Base-by-base conservation (phyloP, 495 filamentous ascomycete genomes). In the Trichoderma erinaceum region DNA sequence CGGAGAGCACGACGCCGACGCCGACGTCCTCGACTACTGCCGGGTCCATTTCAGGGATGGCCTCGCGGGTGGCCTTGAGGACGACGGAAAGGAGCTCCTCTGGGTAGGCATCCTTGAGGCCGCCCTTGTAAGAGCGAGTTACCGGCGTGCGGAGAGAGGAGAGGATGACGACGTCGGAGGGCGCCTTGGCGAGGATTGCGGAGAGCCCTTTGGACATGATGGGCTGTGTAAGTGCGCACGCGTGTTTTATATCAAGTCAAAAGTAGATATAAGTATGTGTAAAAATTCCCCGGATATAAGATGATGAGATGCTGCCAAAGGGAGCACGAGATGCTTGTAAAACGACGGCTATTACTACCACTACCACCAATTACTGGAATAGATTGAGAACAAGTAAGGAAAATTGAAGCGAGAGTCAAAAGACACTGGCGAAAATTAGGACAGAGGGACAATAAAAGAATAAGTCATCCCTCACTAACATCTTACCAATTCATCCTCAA, bases 131-230 rank as follows among this genome's bases (percentile, higher is more conserved):
- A 67, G 90, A 89, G 68, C 92, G 90, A 63, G 88, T 89, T 70
- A 96, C 86, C 44, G 93, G 89, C 21, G 93, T 97, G 58, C 93
- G 92, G 67, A 96, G 85, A 10, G 92, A 88, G 41, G 92, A 93
- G 70, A 96, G 88, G 75, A 97, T 90, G 75, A 97, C 91, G 61
- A 92, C 86, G 76, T 97, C 93, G 29, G 86, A 84, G 21, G 92
- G 90, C 4, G 87, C 82, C 75, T 93, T 97, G 74, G 87, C 80
- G 48, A 97, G 88, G 72, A 97, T 88, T 73, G 91, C 86, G 68
- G 86, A 85, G 69, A 93, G 78, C 71, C 92, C 90, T 67, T 75
- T 75, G 15, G 79, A 61, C 56, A 61, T 61, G 56, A 32, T 61
- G 56, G 56, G 13, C 12, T 13, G 25, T 15, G 44, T 15, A 48